These are phyloP conservation scores for Epichloe uncinata DNA, from an alignment of 2,329 filamentous ascomycete species.

Conservation along the genomic window DNA sequence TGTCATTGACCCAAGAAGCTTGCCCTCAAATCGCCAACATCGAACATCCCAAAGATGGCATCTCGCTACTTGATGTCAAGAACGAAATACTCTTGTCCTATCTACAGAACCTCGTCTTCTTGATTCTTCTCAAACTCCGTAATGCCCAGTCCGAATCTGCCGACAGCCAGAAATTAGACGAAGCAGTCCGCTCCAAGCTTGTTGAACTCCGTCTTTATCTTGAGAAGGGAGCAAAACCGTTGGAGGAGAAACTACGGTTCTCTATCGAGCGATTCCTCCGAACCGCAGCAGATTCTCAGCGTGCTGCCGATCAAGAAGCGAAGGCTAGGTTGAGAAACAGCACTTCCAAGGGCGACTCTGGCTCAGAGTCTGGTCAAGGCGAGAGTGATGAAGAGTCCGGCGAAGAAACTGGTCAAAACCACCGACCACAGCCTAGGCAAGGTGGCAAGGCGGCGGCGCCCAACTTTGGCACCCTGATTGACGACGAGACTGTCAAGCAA, in stretches of 20 bases:
- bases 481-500: conserved; percentile 18
- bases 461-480: conserved; percentile 18
- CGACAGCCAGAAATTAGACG: conserved; percentile 35
- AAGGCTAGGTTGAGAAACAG: conserved; percentile 15
- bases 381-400: conserved; percentile 17
- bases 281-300: conserved; percentile 63
- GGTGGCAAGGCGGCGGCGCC: conserved; percentile 19
- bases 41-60: conserved; percentile 67
- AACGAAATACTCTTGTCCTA: conserved; percentile 96
- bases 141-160: conserved; percentile 25
- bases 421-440: conserved; percentile 1
- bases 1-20: conserved; percentile 52
- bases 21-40: conserved; percentile 49
- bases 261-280: conserved; percentile 92
- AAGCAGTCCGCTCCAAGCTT: conserved; percentile 68
- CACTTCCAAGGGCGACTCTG: neutral
- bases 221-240: conserved; percentile 78
- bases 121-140: conserved; percentile 70
- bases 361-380: conserved; percentile 17
- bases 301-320: conserved; percentile 18
- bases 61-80: conserved; percentile 89
- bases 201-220: conserved; percentile 83
- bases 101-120: conserved; percentile 82
- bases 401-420: conserved; percentile 5
- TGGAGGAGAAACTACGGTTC: conserved; percentile 85